These are phyloP conservation scores for Conoideocrella luteorostrata DNA, from an alignment of 2,329 filamentous ascomycete genomes.

Conservation along the genomic window DNA sequence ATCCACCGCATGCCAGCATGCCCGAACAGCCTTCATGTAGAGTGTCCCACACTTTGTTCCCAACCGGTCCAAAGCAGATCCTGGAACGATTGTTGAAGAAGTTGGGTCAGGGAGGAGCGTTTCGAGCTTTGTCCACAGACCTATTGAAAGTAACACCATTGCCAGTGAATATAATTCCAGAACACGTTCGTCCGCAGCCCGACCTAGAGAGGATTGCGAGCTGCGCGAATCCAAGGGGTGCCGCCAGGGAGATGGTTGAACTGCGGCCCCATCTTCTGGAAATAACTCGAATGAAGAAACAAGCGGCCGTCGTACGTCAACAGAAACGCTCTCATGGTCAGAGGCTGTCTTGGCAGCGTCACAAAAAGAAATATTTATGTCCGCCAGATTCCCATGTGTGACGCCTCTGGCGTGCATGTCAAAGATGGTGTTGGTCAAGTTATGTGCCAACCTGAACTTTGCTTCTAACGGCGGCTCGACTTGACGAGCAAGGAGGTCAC, in stretches of 20 bases:
- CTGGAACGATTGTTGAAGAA: conserved; percentile 46
- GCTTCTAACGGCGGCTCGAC: conserved; percentile 64
- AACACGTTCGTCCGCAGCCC: conserved; percentile 48
- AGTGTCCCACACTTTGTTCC: conserved; percentile 64
- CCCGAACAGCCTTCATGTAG: conserved; percentile 68
- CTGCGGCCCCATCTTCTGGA: conserved; percentile 19
- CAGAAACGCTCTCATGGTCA: conserved; percentile 35
- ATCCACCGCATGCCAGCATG: conserved; percentile 66
- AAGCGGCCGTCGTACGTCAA: conserved; percentile 62
- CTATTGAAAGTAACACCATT: conserved; percentile 67
- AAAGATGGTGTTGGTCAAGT: conserved; percentile 65
- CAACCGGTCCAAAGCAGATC: conserved; percentile 56
- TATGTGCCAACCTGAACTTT: conserved; percentile 68
- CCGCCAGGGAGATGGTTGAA: conserved; percentile 32
- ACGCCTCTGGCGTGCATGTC: conserved; percentile 65
- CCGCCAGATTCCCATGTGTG: conserved; percentile 63
- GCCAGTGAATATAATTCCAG: conserved; percentile 68
- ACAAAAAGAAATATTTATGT: conserved; percentile 62
- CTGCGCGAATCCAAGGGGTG: conserved; percentile 58
- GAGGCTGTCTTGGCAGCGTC: conserved; percentile 36
- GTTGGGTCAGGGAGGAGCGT: conserved; percentile 38
- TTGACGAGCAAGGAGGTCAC: conserved; percentile 44
- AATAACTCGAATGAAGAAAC: conserved; percentile 73
- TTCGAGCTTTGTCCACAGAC: conserved; percentile 65
- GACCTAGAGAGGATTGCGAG: conserved; percentile 40